Evolutionary conservation across 345 rosid genomes (phyloP).

Genomic region (Eucalyptus melliodora): DNA sequence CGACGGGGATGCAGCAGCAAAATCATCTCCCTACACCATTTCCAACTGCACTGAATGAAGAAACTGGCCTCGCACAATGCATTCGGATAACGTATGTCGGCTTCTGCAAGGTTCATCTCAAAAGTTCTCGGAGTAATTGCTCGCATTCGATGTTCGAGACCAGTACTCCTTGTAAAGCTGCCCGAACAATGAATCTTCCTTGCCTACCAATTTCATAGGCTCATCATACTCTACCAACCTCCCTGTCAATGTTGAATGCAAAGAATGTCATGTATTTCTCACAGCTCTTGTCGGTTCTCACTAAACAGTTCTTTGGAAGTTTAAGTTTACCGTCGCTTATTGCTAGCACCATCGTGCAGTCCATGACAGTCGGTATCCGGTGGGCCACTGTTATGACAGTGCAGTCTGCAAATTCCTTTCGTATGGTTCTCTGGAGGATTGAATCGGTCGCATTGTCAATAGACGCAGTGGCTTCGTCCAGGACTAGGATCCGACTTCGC

Average conservation of each 20-base stretch:
- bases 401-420: slow-evolving; percentile 33
- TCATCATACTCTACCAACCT: slow-evolving; percentile 4
- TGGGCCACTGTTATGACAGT: slow-evolving; percentile 60
- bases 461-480: slow-evolving; percentile 66
- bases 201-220: neutral
- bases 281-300: neutral
- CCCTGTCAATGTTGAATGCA: neutral
- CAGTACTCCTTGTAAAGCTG: slow-evolving; percentile 8
- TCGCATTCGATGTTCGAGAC: neutral
- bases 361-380: slow-evolving; percentile 58
- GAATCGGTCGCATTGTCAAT: slow-evolving; percentile 44
- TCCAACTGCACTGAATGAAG: neutral
- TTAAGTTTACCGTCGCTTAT: slow-evolving; percentile 18
- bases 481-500: slow-evolving; percentile 37
- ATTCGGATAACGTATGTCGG: neutral
- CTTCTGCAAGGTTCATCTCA: neutral
- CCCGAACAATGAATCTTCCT: slow-evolving; percentile 2
- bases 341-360: slow-evolving; percentile 47
- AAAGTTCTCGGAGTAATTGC: neutral
- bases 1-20: neutral
- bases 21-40: neutral
- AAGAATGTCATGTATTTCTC: neutral
- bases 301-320: neutral
- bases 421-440: slow-evolving; percentile 39
- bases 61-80: neutral